Percentiles rank a stretch among this genome's conserved stretches.
phyloP scores from a whole-genome alignment of 805 yeast genomes.

The Wickerhamomyces bisporus region DNA sequence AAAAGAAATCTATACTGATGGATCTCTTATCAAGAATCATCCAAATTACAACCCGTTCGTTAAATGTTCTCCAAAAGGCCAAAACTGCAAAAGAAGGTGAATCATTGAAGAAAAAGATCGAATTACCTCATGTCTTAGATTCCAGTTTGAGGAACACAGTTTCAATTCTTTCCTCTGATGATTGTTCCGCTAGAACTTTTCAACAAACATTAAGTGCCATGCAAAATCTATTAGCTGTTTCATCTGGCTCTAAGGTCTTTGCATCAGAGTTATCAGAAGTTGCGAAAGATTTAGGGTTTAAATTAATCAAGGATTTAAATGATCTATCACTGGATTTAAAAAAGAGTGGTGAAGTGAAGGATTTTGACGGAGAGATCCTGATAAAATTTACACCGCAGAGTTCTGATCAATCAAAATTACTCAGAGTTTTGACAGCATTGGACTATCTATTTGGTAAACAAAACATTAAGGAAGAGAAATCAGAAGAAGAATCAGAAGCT shows the following conservation, averaged over 20 bases:
- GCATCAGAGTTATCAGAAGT: constrained; percentile 59
- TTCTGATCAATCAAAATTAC: constrained; percentile 84
- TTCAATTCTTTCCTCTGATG: constrained; percentile 68
- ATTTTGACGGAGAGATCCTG: constrained; percentile 49
- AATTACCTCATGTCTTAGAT: constrained; percentile 61
- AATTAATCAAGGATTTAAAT: constrained; percentile 50
- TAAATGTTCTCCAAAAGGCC: constrained; percentile 48
- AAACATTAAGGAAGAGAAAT: constrained; percentile 12
- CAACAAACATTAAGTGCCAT: constrained; percentile 78
- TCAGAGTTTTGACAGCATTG: constrained; percentile 80
- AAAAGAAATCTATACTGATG: constrained; percentile 69
- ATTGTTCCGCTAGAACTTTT: constrained; percentile 80
- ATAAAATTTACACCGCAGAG: constrained; percentile 70
- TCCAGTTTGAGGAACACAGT: constrained; percentile 58
- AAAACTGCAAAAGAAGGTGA: constrained; percentile 18
- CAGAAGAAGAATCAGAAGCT: constrained; percentile 19
- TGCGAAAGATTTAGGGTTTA: constrained; percentile 56
- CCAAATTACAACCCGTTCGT: constrained; percentile 72
- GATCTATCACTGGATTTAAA: constrained; percentile 41
- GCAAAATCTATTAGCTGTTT: constrained; percentile 64
- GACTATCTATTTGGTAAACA: constrained; percentile 61
- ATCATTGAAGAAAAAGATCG: constrained; percentile 23
- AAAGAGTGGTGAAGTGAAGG: constrained; percentile 33
- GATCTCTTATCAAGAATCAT: constrained; percentile 71
- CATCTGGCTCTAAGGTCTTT: constrained; percentile 58